A percentile compares a stretch with the other conserved stretches of the same genome.
Evolutionary conservation across 2,329 filamentous ascomycete species (phyloP).

Genomic region (Ophiostoma ips): DNA sequence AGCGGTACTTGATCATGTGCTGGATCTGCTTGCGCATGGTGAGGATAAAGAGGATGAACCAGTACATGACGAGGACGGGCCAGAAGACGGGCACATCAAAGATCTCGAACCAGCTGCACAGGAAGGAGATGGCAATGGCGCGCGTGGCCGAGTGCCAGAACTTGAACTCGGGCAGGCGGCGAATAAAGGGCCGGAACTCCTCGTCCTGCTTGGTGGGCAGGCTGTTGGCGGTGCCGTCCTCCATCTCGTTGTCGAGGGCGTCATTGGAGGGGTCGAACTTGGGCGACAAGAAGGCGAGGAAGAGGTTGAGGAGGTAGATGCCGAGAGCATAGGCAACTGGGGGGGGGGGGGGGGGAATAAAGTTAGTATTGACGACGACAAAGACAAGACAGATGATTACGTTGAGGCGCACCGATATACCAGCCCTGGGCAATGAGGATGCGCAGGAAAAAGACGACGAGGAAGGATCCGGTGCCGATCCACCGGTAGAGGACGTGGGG

Average conservation of each 20-base stretch:
- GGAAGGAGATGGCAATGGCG: conserved; percentile 67
- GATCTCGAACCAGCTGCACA: conserved; percentile 83
- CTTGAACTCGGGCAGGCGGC: conserved; percentile 95
- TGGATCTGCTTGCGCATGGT: conserved; percentile 99
- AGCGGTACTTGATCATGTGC: conserved; percentile 99
- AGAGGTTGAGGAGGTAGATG: conserved; percentile 97
- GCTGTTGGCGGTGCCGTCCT: conserved; percentile 69
- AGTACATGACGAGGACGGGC: conserved; percentile 96
- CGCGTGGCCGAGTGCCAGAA: conserved; percentile 97
- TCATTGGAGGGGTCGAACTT: conserved; percentile 98
- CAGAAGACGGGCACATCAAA: conserved; percentile 99
- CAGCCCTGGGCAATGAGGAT: conserved; percentile 91
- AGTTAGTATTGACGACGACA: too few species aligned
- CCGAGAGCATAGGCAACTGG: conserved; percentile 91
- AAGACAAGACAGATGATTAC: neutral
- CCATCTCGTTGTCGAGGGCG: conserved; percentile 81
- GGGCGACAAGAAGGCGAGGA: conserved; percentile 94
- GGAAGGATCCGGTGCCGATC: conserved; percentile 62
- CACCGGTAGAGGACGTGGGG: conserved; percentile 84
- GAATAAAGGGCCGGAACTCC: conserved; percentile 95
- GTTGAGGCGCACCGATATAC: conserved; percentile 90
- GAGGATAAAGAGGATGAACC: conserved; percentile 89
- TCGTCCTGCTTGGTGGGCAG: conserved; percentile 93
- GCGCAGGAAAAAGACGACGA: conserved; percentile 73
- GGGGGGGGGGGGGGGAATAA: neutral